phyloP scores from a whole-genome alignment of 257 asterid species.

The Thymus mandschuricus region DNA sequence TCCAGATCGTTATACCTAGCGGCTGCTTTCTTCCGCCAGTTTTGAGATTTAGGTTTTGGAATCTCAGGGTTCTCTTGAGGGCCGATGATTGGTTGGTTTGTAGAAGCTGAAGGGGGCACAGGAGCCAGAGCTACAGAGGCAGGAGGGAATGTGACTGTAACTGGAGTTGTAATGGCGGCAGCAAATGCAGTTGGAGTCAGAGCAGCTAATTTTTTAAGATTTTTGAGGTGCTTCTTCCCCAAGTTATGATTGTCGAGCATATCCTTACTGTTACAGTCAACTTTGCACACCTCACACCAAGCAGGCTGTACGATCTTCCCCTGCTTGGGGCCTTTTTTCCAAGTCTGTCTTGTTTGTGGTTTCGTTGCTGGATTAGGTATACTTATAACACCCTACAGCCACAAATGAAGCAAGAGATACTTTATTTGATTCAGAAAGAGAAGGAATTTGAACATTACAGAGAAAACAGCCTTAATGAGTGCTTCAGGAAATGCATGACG shows the following conservation, averaged over 20 bases:
- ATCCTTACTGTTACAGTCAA: slow-evolving; percentile 58
- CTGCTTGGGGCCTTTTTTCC: slow-evolving; percentile 47
- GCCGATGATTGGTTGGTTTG: slow-evolving; percentile 42
- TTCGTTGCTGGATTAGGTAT: slow-evolving; percentile 37
- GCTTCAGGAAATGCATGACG: slow-evolving; percentile 15
- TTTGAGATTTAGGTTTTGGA: slow-evolving; percentile 32
- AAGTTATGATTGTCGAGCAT: slow-evolving; percentile 63
- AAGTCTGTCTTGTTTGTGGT: slow-evolving; percentile 20
- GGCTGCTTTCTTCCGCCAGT: slow-evolving; percentile 48
- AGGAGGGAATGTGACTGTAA: slow-evolving; percentile 20
- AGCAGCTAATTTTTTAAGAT: slow-evolving; percentile 48
- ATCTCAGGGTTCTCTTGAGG: slow-evolving; percentile 54
- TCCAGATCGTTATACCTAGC: slow-evolving; percentile 52
- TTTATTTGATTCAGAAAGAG: not conserved
- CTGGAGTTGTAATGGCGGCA: slow-evolving; percentile 25
- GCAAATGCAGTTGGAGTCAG: slow-evolving; percentile 18
- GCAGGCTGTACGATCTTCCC: slow-evolving; percentile 56
- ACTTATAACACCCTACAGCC: slow-evolving; percentile 31
- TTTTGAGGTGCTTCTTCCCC: slow-evolving; percentile 73
- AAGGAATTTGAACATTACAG: slow-evolving; percentile 19
- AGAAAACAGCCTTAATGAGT: not conserved
- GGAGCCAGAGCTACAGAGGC: slow-evolving; percentile 19
- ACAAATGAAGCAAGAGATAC: slow-evolving; percentile 16
- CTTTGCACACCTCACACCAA: slow-evolving; percentile 72
- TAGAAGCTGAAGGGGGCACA: slow-evolving; percentile 17